Conservation (phyloP, 2,329 filamentous ascomycete species). For the Mycocentrospora acerina region DNA sequence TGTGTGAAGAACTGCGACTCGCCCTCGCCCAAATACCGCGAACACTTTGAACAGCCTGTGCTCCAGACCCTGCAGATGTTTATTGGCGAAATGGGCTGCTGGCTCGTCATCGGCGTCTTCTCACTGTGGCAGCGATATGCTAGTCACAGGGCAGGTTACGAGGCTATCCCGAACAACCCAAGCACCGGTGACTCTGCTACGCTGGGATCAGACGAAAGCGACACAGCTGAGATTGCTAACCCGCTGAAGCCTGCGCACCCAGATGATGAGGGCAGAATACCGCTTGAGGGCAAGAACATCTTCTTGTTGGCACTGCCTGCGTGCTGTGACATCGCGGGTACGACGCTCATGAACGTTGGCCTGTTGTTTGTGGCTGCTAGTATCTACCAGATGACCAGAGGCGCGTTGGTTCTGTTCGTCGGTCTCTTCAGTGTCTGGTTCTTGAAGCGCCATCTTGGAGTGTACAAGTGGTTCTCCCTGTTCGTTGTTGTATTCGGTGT, state of each 20-base stretch:
- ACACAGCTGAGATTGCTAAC: conserved; percentile 53
- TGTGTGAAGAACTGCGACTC: conserved; percentile 88
- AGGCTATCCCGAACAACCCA: conserved; percentile 62
- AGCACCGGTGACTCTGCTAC: conserved; percentile 32
- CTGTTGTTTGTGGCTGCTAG: conserved; percentile 90
- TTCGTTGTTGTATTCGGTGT: conserved; percentile 87
- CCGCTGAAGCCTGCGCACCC: conserved; percentile 47
- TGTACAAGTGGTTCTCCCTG: conserved; percentile 93
- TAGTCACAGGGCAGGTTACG: conserved; percentile 60
- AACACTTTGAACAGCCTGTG: conserved; percentile 89
- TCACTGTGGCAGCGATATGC: conserved; percentile 64
- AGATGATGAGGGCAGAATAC: conserved; percentile 58
- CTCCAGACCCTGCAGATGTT: conserved; percentile 98
- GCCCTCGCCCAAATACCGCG: conserved; percentile 64
- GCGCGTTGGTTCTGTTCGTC: conserved; percentile 92
- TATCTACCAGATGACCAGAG: conserved; percentile 98
- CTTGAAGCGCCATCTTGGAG: conserved; percentile 71
- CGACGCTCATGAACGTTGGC: conserved; percentile 96
- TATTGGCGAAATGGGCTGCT: conserved; percentile 92
- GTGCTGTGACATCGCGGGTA: conserved; percentile 90
- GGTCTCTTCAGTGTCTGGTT: conserved; percentile 94
- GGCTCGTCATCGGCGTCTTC: conserved; percentile 79
- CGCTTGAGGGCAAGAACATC: conserved; percentile 70
- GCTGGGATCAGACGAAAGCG: conserved; percentile 48
- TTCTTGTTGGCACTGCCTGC: conserved; percentile 80